Conservation (phyloP, 345 rosid genomes). For the Citrus mangshanensis region DNA sequence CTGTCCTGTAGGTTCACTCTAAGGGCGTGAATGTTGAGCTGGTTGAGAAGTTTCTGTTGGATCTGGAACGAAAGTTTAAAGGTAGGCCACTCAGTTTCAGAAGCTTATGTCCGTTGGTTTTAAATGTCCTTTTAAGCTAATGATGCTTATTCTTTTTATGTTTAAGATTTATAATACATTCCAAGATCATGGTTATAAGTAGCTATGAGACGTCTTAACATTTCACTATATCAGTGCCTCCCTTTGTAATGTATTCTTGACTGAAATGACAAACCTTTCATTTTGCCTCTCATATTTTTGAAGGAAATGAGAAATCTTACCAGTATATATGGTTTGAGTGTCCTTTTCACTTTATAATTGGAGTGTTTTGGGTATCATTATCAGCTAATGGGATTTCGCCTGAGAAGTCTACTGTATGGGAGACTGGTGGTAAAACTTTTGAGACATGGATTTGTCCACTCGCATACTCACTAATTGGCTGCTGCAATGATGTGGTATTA, state of each 20-base stretch:
- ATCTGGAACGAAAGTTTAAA: conserved; percentile 61
- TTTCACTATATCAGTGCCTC: neutral
- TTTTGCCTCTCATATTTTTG: too few species aligned
- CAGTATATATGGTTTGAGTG: conserved; percentile 5
- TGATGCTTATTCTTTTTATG: neutral
- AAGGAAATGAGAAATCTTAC: neutral
- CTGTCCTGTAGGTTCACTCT: conserved; percentile 65
- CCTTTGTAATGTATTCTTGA: too few species aligned
- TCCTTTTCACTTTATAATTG: conserved; percentile 11
- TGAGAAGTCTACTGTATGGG: conserved; percentile 73
- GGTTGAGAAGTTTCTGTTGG: conserved; percentile 70
- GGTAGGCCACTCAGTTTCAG: conserved; percentile 33
- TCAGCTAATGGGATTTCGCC: conserved; percentile 59
- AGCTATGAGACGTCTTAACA: neutral
- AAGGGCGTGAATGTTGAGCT: conserved; percentile 66
- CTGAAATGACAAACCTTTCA: too few species aligned
- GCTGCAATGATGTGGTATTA: conserved; percentile 69
- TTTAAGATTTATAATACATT: neutral
- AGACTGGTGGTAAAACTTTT: conserved; percentile 65
- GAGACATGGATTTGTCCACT: conserved; percentile 90
- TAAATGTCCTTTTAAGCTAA: neutral
- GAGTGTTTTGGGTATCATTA: neutral
- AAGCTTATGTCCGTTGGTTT: neutral
- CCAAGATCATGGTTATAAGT: neutral
- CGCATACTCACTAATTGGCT: conserved; percentile 66